Conservation (phyloP, 2,329 filamentous ascomycete genomes). For the Alternaria consortialis region DNA sequence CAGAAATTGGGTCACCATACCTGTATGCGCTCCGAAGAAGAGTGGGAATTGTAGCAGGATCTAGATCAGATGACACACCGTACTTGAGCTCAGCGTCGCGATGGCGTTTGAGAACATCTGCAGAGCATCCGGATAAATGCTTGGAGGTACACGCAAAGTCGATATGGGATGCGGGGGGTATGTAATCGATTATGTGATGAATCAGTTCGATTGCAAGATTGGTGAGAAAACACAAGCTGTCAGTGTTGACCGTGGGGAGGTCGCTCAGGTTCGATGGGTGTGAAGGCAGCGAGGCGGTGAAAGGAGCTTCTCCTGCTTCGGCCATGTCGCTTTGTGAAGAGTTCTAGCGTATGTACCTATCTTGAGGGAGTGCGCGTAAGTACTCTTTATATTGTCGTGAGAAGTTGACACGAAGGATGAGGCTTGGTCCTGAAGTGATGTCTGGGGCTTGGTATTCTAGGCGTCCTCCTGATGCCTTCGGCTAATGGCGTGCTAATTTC, state of each 20-base stretch:
- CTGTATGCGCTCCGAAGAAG: conserved; percentile 20
- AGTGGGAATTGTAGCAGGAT: conserved; percentile 16
- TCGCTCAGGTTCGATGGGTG: background rate
- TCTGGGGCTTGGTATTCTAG: background rate
- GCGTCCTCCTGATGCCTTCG: conserved; percentile 3
- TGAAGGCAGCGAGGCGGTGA: background rate
- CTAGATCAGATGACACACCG: conserved; percentile 18
- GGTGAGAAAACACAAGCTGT: conserved; percentile 4
- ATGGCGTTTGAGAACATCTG: conserved; percentile 18
- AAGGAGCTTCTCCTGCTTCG: background rate
- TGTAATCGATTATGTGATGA: conserved; percentile 14
- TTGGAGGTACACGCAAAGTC: conserved; percentile 24
- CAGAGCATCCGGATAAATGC: conserved; percentile 7
- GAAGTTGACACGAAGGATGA: background rate
- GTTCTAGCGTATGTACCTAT: too few species aligned
- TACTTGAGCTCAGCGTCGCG: conserved; percentile 21
- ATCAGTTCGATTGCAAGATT: conserved; percentile 11
- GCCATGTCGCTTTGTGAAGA: background rate
- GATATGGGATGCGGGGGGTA: conserved; percentile 15
- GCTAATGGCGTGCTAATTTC: background rate
- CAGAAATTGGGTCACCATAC: conserved; percentile 16
- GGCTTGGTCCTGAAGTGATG: conserved; percentile 2
- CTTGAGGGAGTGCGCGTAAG: background rate
- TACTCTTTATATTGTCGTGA: background rate
- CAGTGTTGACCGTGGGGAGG: background rate